Percentiles rank a stretch among this genome's conserved stretches.
Conservation (phyloP, 768 basidiomycete species). For the Lenzites betulinus region DNA sequence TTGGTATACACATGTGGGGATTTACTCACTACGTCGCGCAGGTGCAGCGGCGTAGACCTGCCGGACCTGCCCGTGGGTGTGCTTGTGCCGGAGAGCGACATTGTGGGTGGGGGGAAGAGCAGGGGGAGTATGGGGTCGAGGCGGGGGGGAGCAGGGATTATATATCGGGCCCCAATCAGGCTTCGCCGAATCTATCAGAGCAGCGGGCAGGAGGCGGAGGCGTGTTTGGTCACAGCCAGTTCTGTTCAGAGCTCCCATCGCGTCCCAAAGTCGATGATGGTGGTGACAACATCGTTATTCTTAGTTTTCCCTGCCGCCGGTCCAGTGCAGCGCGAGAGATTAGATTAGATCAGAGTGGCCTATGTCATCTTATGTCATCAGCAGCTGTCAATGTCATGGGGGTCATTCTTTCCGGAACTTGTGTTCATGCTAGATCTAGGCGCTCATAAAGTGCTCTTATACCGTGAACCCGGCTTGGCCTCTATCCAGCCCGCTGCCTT, state of each 20-base stretch:
- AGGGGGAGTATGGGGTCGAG: not conserved
- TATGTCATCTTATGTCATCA: too few relatives aligned
- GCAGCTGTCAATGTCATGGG: conserved; percentile 8
- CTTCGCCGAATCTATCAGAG: not conserved
- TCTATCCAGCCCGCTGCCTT: not conserved
- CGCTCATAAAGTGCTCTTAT: conserved; percentile 16
- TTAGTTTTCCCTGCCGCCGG: not conserved
- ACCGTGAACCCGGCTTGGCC: not conserved
- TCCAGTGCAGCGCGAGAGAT: not conserved
- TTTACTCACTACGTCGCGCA: conserved; percentile 21
- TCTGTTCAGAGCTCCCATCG: not conserved
- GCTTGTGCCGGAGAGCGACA: conserved; percentile 25
- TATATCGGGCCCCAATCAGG: conserved; percentile 10
- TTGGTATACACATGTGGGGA: too few relatives aligned
- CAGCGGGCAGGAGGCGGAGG: not conserved
- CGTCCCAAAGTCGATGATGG: not conserved
- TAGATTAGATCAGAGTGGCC: conserved; percentile 21
- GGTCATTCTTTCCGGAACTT: conserved; percentile 11
- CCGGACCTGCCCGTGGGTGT: conserved; percentile 21
- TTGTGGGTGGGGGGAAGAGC: conserved; percentile 11
- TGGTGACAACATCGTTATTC: conserved; percentile 15
- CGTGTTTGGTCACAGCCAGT: not conserved
- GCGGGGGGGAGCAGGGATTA: not conserved
- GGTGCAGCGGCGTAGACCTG: conserved; percentile 25
- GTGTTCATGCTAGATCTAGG: not conserved